Evolutionary conservation across 768 basidiomycete genomes (phyloP).

Genomic region (Galerina sulciceps): DNA sequence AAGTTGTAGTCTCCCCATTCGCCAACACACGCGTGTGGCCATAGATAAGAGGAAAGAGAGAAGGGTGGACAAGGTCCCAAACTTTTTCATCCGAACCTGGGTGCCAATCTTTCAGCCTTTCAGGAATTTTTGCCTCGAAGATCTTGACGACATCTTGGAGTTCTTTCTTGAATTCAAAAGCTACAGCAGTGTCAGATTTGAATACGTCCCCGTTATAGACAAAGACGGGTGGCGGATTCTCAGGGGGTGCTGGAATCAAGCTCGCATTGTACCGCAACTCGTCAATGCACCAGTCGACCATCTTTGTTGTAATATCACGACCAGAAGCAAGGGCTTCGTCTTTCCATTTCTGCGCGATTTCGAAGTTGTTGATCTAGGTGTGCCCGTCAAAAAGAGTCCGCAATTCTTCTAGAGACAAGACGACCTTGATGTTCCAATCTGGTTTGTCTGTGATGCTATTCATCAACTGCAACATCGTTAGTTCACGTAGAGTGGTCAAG

Average conservation of each 20-base stretch:
- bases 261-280: slow-evolving; percentile 29
- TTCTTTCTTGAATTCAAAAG: slow-evolving; percentile 21
- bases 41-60: slow-evolving; percentile 44
- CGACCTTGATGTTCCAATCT: slow-evolving; percentile 36
- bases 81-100: slow-evolving; percentile 46
- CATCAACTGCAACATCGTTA: slow-evolving; percentile 38
- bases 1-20: slow-evolving; percentile 15
- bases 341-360: slow-evolving; percentile 29
- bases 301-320: slow-evolving; percentile 24
- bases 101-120: slow-evolving; percentile 46
- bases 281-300: slow-evolving; percentile 28
- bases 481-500: slow-evolving; percentile 31
- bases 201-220: slow-evolving; percentile 31
- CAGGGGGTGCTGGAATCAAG: slow-evolving; percentile 4
- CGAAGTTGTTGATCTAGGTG: slow-evolving; percentile 22
- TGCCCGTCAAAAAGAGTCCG: background rate
- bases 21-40: slow-evolving; percentile 28
- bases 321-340: slow-evolving; percentile 18
- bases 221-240: slow-evolving; percentile 14
- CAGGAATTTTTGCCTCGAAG: slow-evolving; percentile 39
- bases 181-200: slow-evolving; percentile 37
- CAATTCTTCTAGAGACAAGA: background rate
- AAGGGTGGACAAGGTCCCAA: slow-evolving; percentile 49
- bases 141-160: slow-evolving; percentile 26
- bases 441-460: slow-evolving; percentile 37